phyloP scores from a whole-genome alignment of 129 eudicot genomes.

The Artemisia annua region DNA sequence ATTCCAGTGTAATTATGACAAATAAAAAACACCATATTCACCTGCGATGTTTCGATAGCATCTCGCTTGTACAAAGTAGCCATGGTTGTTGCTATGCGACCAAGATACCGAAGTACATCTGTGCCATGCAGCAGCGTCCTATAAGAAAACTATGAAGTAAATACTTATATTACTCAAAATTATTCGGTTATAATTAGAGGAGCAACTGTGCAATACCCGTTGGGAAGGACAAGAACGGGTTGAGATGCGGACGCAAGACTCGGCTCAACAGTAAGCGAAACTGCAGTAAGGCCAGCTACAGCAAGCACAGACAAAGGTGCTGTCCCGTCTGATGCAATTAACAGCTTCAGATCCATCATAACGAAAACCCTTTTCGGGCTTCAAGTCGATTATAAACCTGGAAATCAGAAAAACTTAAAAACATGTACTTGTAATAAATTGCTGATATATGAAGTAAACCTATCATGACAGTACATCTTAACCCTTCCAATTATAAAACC shows the following conservation, averaged over 20 bases:
- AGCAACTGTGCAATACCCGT: slow-evolving; percentile 43
- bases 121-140: slow-evolving; percentile 27
- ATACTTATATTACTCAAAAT: neutral
- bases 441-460: no score
- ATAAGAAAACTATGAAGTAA: neutral
- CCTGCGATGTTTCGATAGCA: slow-evolving; percentile 58
- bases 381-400: no score
- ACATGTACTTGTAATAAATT: no score
- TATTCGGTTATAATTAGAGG: no score
- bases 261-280: slow-evolving; percentile 36
- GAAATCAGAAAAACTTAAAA: neutral
- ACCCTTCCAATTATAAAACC: no score
- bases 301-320: neutral
- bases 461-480: no score
- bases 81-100: slow-evolving; percentile 33
- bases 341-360: neutral
- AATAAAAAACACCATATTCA: neutral
- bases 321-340: neutral
- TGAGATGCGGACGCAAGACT: slow-evolving; percentile 49
- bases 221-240: slow-evolving; percentile 48
- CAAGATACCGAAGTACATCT: slow-evolving; percentile 51
- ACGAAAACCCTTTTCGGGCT: no score
- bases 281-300: no score
- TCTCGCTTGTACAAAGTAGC: slow-evolving; percentile 46
- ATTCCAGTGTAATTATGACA: no score